phyloP scores from a whole-genome alignment of 345 rosid species.

The Aethionema arabicum region DNA sequence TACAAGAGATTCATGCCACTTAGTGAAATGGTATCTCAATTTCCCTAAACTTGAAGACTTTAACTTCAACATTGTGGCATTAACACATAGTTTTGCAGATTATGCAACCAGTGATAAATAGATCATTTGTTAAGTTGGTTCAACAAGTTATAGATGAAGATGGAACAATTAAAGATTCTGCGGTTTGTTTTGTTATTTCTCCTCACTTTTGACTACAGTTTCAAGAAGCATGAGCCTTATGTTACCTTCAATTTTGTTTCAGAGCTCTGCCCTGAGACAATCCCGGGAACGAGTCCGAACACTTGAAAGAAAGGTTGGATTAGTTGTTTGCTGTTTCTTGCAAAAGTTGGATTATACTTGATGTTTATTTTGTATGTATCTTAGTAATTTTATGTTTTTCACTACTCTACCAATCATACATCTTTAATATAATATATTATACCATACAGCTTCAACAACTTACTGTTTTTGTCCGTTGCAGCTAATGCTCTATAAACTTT shows the following conservation, averaged over 20 bases:
- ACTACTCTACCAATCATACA: too few relatives aligned
- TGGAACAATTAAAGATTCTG: slow-evolving; percentile 82
- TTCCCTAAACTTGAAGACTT: neutral
- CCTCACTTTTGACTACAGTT: slow-evolving; percentile 6
- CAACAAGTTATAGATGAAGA: slow-evolving; percentile 69
- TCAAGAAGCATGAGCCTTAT: slow-evolving; percentile 17
- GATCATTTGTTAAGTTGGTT: slow-evolving; percentile 55
- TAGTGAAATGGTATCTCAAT: slow-evolving; percentile 55
- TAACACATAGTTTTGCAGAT: slow-evolving; percentile 46
- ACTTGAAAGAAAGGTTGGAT: slow-evolving; percentile 71
- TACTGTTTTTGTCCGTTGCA: too few relatives aligned
- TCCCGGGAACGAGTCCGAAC: slow-evolving; percentile 61
- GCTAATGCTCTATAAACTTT: too few relatives aligned
- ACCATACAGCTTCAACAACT: too few relatives aligned
- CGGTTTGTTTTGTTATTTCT: slow-evolving; percentile 63
- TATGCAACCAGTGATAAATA: slow-evolving; percentile 51
- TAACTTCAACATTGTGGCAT: slow-evolving; percentile 2
- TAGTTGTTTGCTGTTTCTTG: neutral
- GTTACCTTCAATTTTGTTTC: slow-evolving; percentile 29
- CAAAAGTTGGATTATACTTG: too few relatives aligned
- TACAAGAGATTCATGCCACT: slow-evolving; percentile 74
- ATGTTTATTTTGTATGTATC: too few relatives aligned
- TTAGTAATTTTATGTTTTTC: too few relatives aligned
- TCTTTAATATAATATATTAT: too few relatives aligned
- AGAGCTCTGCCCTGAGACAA: slow-evolving; percentile 74